Conservation (phyloP, 306 rosid genomes). For the Fragaria iinumae region DNA sequence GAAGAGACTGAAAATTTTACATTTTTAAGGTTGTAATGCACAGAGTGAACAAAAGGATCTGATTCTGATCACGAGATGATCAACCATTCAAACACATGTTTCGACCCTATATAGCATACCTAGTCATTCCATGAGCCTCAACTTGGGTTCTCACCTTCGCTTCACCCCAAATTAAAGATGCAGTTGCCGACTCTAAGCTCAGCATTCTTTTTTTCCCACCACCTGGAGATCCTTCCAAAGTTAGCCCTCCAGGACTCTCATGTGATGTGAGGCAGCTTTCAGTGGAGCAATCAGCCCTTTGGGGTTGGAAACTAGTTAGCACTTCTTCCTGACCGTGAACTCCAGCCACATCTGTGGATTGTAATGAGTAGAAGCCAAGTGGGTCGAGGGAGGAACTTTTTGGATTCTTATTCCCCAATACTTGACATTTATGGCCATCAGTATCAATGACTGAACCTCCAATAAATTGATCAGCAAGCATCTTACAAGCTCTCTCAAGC, state of each 20-base stretch:
- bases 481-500: constrained; percentile 98
- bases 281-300: constrained; percentile 87
- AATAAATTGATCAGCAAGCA: constrained; percentile 91
- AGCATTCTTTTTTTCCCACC: constrained; percentile 57
- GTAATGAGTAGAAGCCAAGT: constrained; percentile 69
- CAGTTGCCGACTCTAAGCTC: constrained; percentile 55
- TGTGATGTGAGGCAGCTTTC: constrained; percentile 96
- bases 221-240: constrained; percentile 67
- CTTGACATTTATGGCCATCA: constrained; percentile 62
- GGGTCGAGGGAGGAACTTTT: constrained; percentile 58
- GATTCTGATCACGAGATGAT: constrained; percentile 25
- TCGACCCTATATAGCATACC: constrained; percentile 64
- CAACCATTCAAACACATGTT: constrained; percentile 29
- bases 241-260: constrained; percentile 73
- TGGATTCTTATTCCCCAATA: constrained; percentile 48
- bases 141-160: constrained; percentile 69
- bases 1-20: constrained; percentile 24
- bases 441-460: constrained; percentile 68
- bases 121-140: constrained; percentile 52
- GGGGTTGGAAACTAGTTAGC: constrained; percentile 44
- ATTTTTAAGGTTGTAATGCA: constrained; percentile 20
- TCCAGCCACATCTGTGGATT: constrained; percentile 49
- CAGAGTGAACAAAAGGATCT: constrained; percentile 32
- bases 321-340: constrained; percentile 52
- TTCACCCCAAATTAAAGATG: constrained; percentile 72